phyloP scores from a whole-genome alignment of 169 alveolate species.

The Babesia divergens region DNA sequence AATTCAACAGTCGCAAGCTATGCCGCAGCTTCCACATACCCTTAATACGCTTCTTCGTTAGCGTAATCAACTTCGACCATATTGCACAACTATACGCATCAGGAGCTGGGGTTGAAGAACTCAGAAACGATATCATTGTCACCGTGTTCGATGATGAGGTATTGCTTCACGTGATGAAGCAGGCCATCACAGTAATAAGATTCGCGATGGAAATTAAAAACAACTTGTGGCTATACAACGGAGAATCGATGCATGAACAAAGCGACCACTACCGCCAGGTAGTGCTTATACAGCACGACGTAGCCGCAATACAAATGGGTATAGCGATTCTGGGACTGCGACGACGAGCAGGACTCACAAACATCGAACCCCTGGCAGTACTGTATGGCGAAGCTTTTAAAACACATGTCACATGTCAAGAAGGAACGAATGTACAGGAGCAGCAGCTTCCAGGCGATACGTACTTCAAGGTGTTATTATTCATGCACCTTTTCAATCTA shows the following conservation, averaged over 20 bases:
- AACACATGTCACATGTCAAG: neutral
- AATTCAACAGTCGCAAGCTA: neutral
- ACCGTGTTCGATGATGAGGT: conserved; percentile 39
- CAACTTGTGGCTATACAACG: conserved; percentile 57
- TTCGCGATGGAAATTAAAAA: conserved; percentile 51
- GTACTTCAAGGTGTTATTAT: conserved; percentile 9
- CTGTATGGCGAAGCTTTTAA: conserved; percentile 4
- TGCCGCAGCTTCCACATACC: conserved; percentile 57
- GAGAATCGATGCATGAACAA: conserved; percentile 63
- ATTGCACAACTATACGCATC: neutral
- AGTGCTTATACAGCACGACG: conserved; percentile 24
- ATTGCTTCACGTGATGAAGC: conserved; percentile 20
- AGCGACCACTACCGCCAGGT: conserved; percentile 30
- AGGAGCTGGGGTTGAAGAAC: neutral
- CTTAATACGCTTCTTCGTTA: conserved; percentile 42
- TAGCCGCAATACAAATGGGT: conserved; percentile 36
- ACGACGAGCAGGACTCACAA: conserved; percentile 13
- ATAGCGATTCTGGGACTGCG: conserved; percentile 28
- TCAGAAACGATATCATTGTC: neutral
- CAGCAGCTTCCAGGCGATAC: conserved; percentile 29
- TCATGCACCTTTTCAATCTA: conserved; percentile 21
- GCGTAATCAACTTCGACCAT: conserved; percentile 27
- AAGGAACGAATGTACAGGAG: neutral
- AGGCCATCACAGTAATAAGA: neutral
- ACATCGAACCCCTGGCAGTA: conserved; percentile 16